Evolutionary conservation across 208 protist species (phyloP).

Genomic region (Trichomonas gallinae): DNA sequence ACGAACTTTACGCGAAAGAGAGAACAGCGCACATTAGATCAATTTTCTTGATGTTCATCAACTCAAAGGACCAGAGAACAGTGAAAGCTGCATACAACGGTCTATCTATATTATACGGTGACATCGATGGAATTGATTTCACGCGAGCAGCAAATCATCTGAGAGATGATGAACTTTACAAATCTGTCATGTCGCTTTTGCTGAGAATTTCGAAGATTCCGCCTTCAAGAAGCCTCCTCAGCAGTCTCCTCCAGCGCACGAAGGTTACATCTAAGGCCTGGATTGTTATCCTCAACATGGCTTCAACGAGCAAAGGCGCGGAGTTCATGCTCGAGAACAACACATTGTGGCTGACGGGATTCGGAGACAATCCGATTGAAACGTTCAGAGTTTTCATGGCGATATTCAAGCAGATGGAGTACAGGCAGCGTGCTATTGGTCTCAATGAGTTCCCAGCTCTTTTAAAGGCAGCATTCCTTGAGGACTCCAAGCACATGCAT

Average conservation of each 20-base stretch:
- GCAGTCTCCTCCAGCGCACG: background rate
- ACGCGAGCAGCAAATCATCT: background rate
- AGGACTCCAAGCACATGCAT: background rate
- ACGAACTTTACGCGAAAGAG: background rate
- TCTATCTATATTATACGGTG: background rate
- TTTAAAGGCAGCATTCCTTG: background rate
- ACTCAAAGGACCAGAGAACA: background rate
- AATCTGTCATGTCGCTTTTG: background rate
- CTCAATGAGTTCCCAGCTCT: background rate
- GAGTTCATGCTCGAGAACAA: background rate
- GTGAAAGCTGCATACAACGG: background rate
- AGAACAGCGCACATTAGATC: background rate
- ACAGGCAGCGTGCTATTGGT: background rate
- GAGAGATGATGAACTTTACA: background rate
- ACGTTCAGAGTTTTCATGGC: background rate
- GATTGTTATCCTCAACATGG: background rate
- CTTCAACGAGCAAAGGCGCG: background rate
- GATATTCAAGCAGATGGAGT: background rate
- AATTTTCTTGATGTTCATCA: background rate
- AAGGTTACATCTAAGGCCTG: background rate
- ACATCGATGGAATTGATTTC: background rate
- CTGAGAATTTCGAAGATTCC: background rate
- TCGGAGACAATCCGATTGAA: background rate
- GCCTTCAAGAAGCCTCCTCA: background rate
- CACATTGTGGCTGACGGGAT: background rate